Evolutionary conservation across 108 stramenopile genomes (phyloP).

Genomic region (Pseudonitzschia delicatissima): DNA sequence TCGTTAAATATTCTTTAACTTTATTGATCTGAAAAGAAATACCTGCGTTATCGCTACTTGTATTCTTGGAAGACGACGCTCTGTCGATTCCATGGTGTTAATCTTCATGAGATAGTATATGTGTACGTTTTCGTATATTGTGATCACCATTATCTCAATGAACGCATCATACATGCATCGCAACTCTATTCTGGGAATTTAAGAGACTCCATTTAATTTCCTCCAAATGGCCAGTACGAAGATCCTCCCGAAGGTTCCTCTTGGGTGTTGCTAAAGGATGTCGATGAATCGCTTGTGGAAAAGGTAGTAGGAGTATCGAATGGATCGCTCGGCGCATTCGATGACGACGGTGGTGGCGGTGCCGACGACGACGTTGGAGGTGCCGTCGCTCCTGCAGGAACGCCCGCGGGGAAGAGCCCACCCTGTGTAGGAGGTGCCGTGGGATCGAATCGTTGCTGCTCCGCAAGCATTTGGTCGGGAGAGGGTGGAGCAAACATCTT

Average conservation of each 20-base stretch:
- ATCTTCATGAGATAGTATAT: too few species aligned
- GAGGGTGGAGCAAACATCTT: conserved; percentile 48
- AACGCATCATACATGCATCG: too few species aligned
- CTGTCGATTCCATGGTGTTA: too few species aligned
- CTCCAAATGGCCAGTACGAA: conserved; percentile 42
- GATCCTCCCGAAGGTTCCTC: conserved; percentile 7
- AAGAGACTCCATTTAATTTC: background rate
- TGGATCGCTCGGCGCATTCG: background rate
- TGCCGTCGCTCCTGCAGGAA: conserved; percentile 14
- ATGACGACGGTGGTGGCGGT: conserved; percentile 19
- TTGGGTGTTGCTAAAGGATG: background rate
- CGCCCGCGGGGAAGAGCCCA: conserved; percentile 54
- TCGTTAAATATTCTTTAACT: too few species aligned
- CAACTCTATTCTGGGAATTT: too few species aligned
- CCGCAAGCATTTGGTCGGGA: conserved; percentile 47
- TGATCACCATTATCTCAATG: too few species aligned
- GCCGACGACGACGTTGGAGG: conserved; percentile 5
- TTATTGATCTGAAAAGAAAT: too few species aligned
- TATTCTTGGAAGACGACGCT: too few species aligned
- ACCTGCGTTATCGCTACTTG: too few species aligned
- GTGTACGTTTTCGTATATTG: too few species aligned
- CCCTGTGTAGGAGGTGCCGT: conserved; percentile 88
- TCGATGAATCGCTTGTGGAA: conserved; percentile 33
- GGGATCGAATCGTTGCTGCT: conserved; percentile 52
- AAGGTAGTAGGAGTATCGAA: conserved; percentile 38